phyloP scores from a whole-genome alignment of 2,329 filamentous ascomycete species.

The Sclerotinia nivalis region DNA sequence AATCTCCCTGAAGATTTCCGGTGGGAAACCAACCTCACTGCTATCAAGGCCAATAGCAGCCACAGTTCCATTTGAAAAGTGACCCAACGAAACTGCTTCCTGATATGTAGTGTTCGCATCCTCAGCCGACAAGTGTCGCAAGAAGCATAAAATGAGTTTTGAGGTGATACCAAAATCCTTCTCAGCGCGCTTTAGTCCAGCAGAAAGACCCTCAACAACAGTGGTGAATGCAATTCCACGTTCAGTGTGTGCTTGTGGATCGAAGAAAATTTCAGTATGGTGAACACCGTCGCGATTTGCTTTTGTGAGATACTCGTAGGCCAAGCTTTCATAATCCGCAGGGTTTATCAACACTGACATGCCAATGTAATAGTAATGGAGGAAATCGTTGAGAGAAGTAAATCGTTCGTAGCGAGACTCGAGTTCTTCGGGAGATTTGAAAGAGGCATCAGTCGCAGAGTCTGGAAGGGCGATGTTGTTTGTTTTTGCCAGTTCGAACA shows the following conservation, averaged over 20 bases:
- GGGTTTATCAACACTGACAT: conserved; percentile 67
- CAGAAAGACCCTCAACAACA: conserved; percentile 62
- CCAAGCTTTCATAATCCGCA: conserved; percentile 71
- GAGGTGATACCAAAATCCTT: conserved; percentile 64
- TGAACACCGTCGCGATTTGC: conserved; percentile 65
- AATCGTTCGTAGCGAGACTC: conserved; percentile 66
- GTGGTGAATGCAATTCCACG: conserved; percentile 64
- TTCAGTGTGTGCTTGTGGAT: conserved; percentile 71
- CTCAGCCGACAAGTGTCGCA: conserved; percentile 65
- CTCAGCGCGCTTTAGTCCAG: conserved; percentile 61
- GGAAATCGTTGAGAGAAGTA: conserved; percentile 72
- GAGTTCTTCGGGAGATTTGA: conserved; percentile 60
- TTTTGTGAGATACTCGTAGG: conserved; percentile 68
- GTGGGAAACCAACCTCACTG: conserved; percentile 58
- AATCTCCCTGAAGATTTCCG: conserved; percentile 61
- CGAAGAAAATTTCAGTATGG: conserved; percentile 79
- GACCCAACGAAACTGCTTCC: conserved; percentile 46
- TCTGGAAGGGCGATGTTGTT: conserved; percentile 64
- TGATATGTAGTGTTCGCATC: conserved; percentile 54
- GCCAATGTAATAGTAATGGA: conserved; percentile 76
- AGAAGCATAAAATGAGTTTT: conserved; percentile 69
- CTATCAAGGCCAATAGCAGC: conserved; percentile 68
- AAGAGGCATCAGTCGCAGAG: conserved; percentile 60
- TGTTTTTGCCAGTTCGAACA: conserved; percentile 67
- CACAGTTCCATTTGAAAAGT: conserved; percentile 55